Evolutionary conservation across 805 yeast species (phyloP), one percentile per base, ranked within the genome.

Genomic region (Myxozyma neglecta): DNA sequence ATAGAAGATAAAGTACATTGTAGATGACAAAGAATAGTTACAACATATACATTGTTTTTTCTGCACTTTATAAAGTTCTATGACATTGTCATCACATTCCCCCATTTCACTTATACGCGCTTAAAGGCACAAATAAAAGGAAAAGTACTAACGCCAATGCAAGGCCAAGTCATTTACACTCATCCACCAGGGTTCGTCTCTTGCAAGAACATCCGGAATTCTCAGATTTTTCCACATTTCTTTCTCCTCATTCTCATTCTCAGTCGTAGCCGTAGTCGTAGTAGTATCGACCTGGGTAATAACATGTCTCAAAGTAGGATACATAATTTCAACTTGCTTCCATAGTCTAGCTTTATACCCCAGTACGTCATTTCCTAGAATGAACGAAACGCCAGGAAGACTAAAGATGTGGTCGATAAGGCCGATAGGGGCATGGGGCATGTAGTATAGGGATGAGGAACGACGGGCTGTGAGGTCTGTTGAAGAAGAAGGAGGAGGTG

Each of bases 401-500:
- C 53, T 54, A 11, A 69, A 62, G 18, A 72, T 63, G 8, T 47
- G 20, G 16, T 70, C 69, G 6, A 71, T 68, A 2, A 76, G 65
- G 0, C 69, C 57, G 44, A 86, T 72, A 0, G 90, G 89, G 0
- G 92, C 93, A 74, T 89, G 96, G 0, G 96, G 96, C 51, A 89
- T 77, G 69, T 83, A 88, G 71, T 76, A 87, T 1, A 89, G 72
- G 0, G 79, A 75, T 1, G 63, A 40, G 1, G 51, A 18, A 6
- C 66, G 51, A 8, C 35, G 20, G 7, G 36, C 14, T 18, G 14
- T 20, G 14, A 3, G 8, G 18, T 51, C 55, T 6, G 1, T 13
- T 6, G n/a, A 9, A 6, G 20, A 29, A 37, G 16, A 8, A 7
- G 24, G 24, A 2, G 20, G 13, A 4, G 13, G 20, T 5, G 8